These are phyloP conservation scores for Phialocephala sp. DNA, from an alignment of 2,329 filamentous ascomycete species.

Conservation along the genomic window DNA sequence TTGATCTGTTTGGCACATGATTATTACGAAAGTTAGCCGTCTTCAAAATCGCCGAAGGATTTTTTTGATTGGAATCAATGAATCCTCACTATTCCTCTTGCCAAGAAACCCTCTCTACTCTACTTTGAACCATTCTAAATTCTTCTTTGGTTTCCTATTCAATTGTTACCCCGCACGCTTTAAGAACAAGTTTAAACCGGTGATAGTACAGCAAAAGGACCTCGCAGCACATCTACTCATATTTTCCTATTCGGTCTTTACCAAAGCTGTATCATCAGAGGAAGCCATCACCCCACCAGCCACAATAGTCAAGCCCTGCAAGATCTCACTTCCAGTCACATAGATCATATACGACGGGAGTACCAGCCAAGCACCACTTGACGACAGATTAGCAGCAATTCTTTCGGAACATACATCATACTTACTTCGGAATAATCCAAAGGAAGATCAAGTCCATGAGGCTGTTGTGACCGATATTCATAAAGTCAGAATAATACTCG, in stretches of 20 bases:
- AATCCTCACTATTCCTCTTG: too few relatives aligned
- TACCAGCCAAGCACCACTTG: conserved; percentile 67
- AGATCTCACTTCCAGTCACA: conserved; percentile 63
- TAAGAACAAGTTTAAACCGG: not conserved
- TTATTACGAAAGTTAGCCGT: too few relatives aligned
- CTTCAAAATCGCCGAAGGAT: too few relatives aligned
- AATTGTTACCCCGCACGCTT: too few relatives aligned
- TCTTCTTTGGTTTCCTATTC: not conserved
- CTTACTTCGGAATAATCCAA: conserved; percentile 72
- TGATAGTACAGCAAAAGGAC: not conserved
- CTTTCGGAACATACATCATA: conserved; percentile 21
- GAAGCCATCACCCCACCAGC: conserved; percentile 35
- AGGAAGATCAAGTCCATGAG: conserved; percentile 56
- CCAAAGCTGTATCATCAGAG: conserved; percentile 33
- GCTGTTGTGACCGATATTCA: conserved; percentile 67
- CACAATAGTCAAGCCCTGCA: conserved; percentile 60
- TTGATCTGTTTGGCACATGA: too few relatives aligned
- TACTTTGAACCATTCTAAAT: not conserved
- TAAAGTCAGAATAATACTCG: conserved; percentile 64
- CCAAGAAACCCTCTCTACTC: not conserved
- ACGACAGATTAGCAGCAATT: conserved; percentile 28
- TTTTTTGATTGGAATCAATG: too few relatives aligned
- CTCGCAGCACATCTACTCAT: not conserved
- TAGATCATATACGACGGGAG: conserved; percentile 68
- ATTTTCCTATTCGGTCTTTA: conserved; percentile 32